Conservation (phyloP, 805 yeast species). For the Barnettozyma pratensis region DNA sequence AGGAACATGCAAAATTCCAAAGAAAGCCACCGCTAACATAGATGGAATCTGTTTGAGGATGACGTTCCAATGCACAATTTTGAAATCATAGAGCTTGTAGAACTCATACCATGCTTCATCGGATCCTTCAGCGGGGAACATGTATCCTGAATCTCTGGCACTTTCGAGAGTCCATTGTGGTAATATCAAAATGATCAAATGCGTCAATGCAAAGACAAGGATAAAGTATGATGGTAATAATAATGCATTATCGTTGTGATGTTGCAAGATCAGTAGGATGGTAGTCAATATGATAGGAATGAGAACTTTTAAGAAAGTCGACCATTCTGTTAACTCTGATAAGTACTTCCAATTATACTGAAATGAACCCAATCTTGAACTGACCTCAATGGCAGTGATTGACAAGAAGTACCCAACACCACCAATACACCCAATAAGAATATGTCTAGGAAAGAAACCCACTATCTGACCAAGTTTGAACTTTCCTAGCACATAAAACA, state of each 20-base stretch:
- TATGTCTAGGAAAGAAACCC: constrained; percentile 94
- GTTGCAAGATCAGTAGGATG: constrained; percentile 53
- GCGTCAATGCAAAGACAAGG: constrained; percentile 62
- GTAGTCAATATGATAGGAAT: background rate
- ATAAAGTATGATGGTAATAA: constrained; percentile 80
- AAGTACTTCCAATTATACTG: constrained; percentile 58
- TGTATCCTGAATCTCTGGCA: constrained; percentile 79
- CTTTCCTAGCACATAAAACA: constrained; percentile 71
- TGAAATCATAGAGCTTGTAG: constrained; percentile 65
- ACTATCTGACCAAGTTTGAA: constrained; percentile 78
- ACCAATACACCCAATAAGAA: constrained; percentile 93
- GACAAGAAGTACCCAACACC: constrained; percentile 93
- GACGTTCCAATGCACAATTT: constrained; percentile 64
- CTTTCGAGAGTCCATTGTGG: constrained; percentile 57
- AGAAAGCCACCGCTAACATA: constrained; percentile 91
- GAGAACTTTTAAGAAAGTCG: background rate
- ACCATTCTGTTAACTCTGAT: constrained; percentile 32
- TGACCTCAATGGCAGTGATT: constrained; percentile 86
- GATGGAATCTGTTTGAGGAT: constrained; percentile 72
- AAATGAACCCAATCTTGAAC: constrained; percentile 72
- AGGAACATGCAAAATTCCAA: constrained; percentile 93
- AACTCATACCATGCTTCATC: constrained; percentile 84
- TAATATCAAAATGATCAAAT: constrained; percentile 56
- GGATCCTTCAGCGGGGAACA: constrained; percentile 54
- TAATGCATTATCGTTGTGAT: constrained; percentile 54